These are phyloP conservation scores for Solanum clarkiae DNA, from an alignment of 257 asterid genomes.

Conservation along the genomic window DNA sequence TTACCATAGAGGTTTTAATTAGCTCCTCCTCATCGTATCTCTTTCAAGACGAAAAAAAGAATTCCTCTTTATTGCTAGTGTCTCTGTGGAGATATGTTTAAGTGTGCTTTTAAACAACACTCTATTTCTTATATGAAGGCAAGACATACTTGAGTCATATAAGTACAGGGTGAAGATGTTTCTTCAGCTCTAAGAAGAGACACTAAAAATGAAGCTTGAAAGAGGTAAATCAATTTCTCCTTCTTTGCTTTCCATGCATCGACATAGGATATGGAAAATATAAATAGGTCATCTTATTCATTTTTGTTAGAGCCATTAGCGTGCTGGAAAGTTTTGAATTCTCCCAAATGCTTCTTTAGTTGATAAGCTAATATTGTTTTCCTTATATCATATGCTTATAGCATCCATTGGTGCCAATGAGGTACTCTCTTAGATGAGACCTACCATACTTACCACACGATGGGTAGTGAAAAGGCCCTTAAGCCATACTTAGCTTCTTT, in stretches of 20 bases:
- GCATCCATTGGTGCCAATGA: too few species aligned
- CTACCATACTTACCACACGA: too few species aligned
- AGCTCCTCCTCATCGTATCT: too few species aligned
- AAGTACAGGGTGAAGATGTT: slow-evolving; percentile 39
- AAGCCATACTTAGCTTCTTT: too few species aligned
- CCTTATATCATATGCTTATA: too few species aligned
- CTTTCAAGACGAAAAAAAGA: too few species aligned
- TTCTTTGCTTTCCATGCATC: not conserved
- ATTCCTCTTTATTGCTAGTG: slow-evolving; percentile 53
- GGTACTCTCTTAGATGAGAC: too few species aligned
- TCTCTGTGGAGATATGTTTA: slow-evolving; percentile 65
- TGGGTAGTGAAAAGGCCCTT: too few species aligned
- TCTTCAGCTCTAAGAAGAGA: slow-evolving; percentile 57
- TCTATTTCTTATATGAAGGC: slow-evolving; percentile 65
- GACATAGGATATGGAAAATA: not conserved
- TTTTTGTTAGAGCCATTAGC: not conserved
- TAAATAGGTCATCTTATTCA: not conserved
- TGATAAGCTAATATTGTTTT: not conserved
- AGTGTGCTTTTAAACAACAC: slow-evolving; percentile 78
- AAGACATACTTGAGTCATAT: slow-evolving; percentile 74
- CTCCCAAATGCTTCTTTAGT: not conserved
- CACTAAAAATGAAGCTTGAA: slow-evolving; percentile 41
- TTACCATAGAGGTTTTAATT: too few species aligned
- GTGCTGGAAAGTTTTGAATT: not conserved
- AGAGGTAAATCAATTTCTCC: not conserved